These are phyloP conservation scores for Phytophthora megakarya DNA, from an alignment of 352 stramenopile genomes.

Conservation along the genomic window DNA sequence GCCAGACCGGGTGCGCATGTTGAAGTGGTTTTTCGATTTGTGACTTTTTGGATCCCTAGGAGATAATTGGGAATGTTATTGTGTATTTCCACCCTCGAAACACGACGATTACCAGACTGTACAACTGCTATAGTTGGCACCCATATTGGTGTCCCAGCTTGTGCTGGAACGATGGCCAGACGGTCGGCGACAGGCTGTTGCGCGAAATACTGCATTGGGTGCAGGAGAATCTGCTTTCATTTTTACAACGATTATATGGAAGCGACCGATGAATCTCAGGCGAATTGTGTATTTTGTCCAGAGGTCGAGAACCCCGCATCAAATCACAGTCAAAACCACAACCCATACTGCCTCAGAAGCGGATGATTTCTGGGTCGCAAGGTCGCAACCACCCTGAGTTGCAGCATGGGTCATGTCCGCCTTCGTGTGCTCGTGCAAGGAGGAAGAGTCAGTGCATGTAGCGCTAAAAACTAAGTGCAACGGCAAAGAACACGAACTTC, in stretches of 20 bases:
- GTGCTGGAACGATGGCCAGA: conserved; percentile 16
- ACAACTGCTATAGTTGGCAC: conserved; percentile 1
- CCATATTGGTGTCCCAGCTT: background rate
- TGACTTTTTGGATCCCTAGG: conserved; percentile 6
- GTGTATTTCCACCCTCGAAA: background rate
- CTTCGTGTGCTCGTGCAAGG: conserved; percentile 12
- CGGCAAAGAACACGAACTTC: background rate
- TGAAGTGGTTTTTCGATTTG: conserved; percentile 28
- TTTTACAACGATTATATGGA: too few species aligned
- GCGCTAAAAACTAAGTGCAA: conserved; percentile 4
- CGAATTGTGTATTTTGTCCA: background rate
- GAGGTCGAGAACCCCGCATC: conserved; percentile 4
- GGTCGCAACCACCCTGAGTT: conserved; percentile 16
- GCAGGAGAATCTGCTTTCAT: conserved; percentile 9
- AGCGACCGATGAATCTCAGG: background rate
- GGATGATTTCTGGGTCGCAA: conserved; percentile 36
- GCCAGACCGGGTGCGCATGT: conserved; percentile 17
- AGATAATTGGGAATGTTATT: background rate
- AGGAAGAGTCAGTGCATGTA: conserved; percentile 23
- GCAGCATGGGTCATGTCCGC: conserved; percentile 2
- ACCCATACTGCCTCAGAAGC: conserved; percentile 31
- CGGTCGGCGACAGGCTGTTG: conserved; percentile 19
- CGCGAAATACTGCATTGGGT: conserved; percentile 16
- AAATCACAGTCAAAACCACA: conserved; percentile 33
- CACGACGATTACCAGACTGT: background rate